Evolutionary conservation across 306 rosid genomes (phyloP), one percentile per base, ranked within the genome.

Genomic region (Trifolium pratense): DNA sequence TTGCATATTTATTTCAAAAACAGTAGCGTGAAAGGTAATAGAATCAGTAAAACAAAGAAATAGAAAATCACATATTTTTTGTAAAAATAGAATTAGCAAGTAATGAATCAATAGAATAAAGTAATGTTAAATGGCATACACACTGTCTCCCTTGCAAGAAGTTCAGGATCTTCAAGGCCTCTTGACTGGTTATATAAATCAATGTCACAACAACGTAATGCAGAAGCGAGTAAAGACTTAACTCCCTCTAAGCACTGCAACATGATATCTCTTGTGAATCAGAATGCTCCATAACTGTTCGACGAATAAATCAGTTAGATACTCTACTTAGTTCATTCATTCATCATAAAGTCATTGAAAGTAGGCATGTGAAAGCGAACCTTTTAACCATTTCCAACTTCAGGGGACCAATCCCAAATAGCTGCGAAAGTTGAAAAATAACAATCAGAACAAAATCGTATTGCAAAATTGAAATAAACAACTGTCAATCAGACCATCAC

Each of bases 101-200:
- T 39, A 29, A 68, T 31, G 45, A 45, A 61, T 58, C 34, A n/a
- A 0, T 66, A 59, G 59, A 65, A 62, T 31, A 18, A 62, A 64
- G 34, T 29, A 81, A 43, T 48, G 67, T 68, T 25, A 64, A 64
- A 81, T 31, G 37, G 53, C 97, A 70, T 93, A 93, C 98, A 93
- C 78, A 93, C 96, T 48, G 98, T 93, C 91, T 89, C 97, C 80
- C 97, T 87, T 7, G 98, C 96, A 57, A 93, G 89, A 70, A 87
- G 76, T 80, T 89, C 98, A 6, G 98, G 97, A 79, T 93, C 98
- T 43, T 86, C 93, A 68, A 93, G 92, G 55, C 98, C 98, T 74
- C 85, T 81, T 4, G 97, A 66, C 83, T 86, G 96, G 46, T 87
- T 90, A 75, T 81, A 87, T 76, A 89, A 68, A 72, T 89, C 98